phyloP scores from a whole-genome alignment of 1,284 basidiomycete species.

The Puccinia hordei region DNA sequence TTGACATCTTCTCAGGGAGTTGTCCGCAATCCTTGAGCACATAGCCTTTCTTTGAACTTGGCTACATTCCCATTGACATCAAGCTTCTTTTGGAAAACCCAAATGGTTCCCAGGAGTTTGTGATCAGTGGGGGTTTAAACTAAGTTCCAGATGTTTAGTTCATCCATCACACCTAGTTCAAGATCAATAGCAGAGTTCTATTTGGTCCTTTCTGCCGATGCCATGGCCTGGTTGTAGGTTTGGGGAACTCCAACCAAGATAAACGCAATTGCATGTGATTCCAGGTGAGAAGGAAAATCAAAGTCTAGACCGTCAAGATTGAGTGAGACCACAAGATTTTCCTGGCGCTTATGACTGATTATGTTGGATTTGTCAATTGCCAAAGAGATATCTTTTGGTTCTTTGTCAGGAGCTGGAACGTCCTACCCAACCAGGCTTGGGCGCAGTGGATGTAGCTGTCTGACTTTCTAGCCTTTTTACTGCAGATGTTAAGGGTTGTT shows the following conservation, averaged over 20 bases:
- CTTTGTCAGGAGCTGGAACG: not conserved
- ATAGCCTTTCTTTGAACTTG: not conserved
- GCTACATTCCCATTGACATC: not conserved
- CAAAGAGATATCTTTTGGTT: not conserved
- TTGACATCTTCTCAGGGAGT: too few species aligned
- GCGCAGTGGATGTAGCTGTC: too few species aligned
- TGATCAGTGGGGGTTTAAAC: not conserved
- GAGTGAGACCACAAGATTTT: not conserved
- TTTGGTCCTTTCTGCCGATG: not conserved
- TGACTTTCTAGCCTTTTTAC: too few species aligned
- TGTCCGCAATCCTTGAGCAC: not conserved
- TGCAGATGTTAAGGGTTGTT: too few species aligned
- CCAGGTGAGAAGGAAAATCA: not conserved
- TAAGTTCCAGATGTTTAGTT: not conserved
- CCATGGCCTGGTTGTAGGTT: conserved; percentile 11
- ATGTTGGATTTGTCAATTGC: not conserved
- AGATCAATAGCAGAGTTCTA: not conserved
- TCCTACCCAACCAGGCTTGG: not conserved
- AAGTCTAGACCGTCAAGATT: not conserved
- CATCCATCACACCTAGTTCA: not conserved
- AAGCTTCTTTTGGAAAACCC: conserved; percentile 4
- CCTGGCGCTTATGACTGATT: not conserved
- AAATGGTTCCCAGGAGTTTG: not conserved
- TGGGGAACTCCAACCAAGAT: not conserved
- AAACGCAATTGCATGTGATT: not conserved